phyloP scores from a whole-genome alignment of 768 basidiomycete species.

The Mycena kentingensis region DNA sequence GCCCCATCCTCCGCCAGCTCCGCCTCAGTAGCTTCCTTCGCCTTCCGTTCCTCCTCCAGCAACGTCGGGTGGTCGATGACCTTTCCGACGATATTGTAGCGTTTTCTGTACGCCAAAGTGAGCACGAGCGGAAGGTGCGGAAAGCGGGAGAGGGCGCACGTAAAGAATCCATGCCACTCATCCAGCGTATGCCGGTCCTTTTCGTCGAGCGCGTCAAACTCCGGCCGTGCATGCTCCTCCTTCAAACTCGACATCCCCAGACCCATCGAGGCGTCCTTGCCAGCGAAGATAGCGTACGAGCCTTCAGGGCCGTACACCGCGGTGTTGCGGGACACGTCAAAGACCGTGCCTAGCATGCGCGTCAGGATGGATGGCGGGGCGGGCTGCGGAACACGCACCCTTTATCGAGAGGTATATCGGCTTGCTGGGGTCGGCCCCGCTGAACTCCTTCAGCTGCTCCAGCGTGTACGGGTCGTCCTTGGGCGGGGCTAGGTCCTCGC shows the following conservation, averaged over 20 bases:
- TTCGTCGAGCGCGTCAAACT: constrained; percentile 75
- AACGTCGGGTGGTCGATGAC: constrained; percentile 55
- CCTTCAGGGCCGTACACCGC: constrained; percentile 88
- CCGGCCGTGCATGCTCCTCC: constrained; percentile 80
- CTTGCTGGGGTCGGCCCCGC: constrained; percentile 63
- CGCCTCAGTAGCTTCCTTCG: background rate
- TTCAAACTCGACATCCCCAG: constrained; percentile 90
- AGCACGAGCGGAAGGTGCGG: background rate
- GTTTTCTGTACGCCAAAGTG: constrained; percentile 51
- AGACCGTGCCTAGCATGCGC: constrained; percentile 67
- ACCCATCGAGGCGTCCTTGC: constrained; percentile 89
- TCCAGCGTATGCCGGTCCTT: constrained; percentile 78
- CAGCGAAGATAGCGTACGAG: constrained; percentile 86
- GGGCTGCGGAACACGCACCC: constrained; percentile 44
- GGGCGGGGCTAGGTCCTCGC: constrained; percentile 63
- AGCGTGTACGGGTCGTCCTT: constrained; percentile 79
- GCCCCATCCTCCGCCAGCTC: too few relatives aligned
- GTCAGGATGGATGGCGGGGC: background rate
- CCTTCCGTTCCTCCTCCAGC: constrained; percentile 24
- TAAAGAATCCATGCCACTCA: constrained; percentile 89
- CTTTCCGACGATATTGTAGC: constrained; percentile 85
- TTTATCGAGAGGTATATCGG: constrained; percentile 95
- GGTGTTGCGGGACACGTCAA: constrained; percentile 82
- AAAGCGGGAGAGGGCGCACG: constrained; percentile 53
- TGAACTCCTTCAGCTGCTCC: constrained; percentile 65